Conservation (phyloP, 495 filamentous ascomycete species). For the Thermothielavioides terrestris region DNA sequence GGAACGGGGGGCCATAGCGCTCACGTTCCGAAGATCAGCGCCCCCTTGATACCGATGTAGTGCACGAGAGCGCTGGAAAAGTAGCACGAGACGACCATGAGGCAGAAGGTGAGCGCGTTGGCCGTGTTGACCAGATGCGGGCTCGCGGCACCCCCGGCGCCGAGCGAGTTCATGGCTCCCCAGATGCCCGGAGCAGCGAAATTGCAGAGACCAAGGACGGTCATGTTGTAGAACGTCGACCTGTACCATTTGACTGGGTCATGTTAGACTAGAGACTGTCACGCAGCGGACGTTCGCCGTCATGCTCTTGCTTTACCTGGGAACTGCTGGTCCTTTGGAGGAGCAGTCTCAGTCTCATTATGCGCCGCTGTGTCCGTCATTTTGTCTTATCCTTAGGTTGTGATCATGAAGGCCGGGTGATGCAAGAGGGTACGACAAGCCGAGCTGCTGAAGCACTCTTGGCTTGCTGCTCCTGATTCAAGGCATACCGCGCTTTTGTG, state of each 20-base stretch:
- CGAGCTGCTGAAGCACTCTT: no score
- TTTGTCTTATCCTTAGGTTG: no score
- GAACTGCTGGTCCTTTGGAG: conserved; percentile 18
- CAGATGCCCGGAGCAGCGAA: conserved; percentile 59
- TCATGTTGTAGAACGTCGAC: conserved; percentile 54
- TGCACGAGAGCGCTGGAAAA: conserved; percentile 46
- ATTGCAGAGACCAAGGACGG: conserved; percentile 54
- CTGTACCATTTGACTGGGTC: conserved; percentile 53
- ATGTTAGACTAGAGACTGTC: not conserved
- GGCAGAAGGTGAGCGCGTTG: conserved; percentile 58
- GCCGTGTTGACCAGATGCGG: conserved; percentile 61
- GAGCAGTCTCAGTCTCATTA: conserved; percentile 8
- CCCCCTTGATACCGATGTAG: conserved; percentile 55
- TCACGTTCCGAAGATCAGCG: conserved; percentile 52
- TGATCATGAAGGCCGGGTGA: no score
- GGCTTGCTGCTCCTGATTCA: no score
- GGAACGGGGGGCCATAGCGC: no score
- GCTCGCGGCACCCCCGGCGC: conserved; percentile 53
- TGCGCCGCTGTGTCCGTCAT: not conserved
- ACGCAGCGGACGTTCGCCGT: not conserved
- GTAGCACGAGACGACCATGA: conserved; percentile 56
- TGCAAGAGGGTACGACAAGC: no score
- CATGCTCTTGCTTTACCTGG: conserved; percentile 14
- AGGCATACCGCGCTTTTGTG: no score
- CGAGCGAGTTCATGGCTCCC: conserved; percentile 62